phyloP scores from a whole-genome alignment of 441 rosid species.

The Viola pubescens region DNA sequence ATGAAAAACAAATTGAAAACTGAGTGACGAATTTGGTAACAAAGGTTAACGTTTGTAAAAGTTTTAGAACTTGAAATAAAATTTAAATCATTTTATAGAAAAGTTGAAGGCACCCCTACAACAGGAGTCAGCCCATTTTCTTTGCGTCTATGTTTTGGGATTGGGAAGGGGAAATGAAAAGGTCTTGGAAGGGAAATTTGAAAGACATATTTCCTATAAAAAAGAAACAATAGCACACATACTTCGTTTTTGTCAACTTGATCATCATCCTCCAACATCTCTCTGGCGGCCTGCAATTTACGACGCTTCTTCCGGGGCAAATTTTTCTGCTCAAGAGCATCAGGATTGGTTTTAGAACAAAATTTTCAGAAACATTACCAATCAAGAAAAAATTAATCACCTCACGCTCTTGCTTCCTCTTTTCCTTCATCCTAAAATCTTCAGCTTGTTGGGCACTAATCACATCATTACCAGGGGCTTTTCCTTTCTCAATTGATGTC shows the following conservation, averaged over 20 bases:
- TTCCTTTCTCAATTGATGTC: conserved; percentile 47
- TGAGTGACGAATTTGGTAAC: no score
- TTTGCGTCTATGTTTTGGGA: no score
- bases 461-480: conserved; percentile 44
- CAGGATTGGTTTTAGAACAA: conserved; percentile 7
- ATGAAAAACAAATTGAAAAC: no score
- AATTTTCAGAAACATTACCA: conserved; percentile 5
- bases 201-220: not conserved
- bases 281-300: conserved; percentile 92
- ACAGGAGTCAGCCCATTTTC: no score
- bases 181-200: no score
- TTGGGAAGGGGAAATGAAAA: no score
- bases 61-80: no score
- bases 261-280: conserved; percentile 79
- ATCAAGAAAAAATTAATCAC: conserved; percentile 24
- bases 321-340: conserved; percentile 57
- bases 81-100: no score
- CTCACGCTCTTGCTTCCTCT: conserved; percentile 86
- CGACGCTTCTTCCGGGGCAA: conserved; percentile 86
- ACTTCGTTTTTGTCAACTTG: conserved; percentile 31
- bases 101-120: no score
- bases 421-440: conserved; percentile 86
- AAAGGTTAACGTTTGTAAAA: no score
- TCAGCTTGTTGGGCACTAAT: conserved; percentile 85
- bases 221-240: conserved; percentile 9